Evolutionary conservation across 352 stramenopile species (phyloP).

Genomic region (Globisporangium mamillatum): DNA sequence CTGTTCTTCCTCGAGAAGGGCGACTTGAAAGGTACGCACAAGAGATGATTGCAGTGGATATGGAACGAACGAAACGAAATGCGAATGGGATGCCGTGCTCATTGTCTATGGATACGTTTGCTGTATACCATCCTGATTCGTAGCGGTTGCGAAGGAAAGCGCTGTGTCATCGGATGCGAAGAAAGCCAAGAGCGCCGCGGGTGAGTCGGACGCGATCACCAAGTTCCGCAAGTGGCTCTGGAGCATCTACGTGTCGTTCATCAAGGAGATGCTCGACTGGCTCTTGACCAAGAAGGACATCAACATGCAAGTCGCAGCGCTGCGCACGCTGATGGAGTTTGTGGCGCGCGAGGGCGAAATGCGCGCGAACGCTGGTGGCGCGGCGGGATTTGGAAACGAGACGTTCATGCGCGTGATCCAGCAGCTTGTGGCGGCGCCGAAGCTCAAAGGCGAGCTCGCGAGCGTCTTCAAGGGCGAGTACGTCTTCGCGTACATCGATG

Average conservation of each 20-base stretch:
- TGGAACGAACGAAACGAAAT: not conserved
- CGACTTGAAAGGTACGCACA: constrained; percentile 43
- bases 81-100: not conserved
- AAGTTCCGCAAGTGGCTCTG: constrained; percentile 86
- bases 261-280: constrained; percentile 83
- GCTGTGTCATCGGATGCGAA: constrained; percentile 18
- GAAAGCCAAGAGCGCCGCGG: constrained; percentile 34
- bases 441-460: constrained; percentile 78
- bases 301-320: constrained; percentile 69
- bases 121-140: not conserved
- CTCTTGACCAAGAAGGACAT: constrained; percentile 47
- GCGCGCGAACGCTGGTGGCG: constrained; percentile 13
- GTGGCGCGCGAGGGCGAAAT: constrained; percentile 74
- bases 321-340: constrained; percentile 90
- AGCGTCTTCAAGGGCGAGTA: constrained; percentile 88
- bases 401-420: constrained; percentile 79
- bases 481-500: constrained; percentile 76
- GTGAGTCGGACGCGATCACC: constrained; percentile 45
- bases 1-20: constrained; percentile 84
- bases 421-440: constrained; percentile 55
- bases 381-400: constrained; percentile 72
- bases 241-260: constrained; percentile 74
- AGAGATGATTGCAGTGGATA: not conserved
- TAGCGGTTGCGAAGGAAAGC: constrained; percentile 17
- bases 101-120: not conserved